phyloP scores from a whole-genome alignment of 192 early-diverging fungal species.

The Rhizophlyctis rosea region DNA sequence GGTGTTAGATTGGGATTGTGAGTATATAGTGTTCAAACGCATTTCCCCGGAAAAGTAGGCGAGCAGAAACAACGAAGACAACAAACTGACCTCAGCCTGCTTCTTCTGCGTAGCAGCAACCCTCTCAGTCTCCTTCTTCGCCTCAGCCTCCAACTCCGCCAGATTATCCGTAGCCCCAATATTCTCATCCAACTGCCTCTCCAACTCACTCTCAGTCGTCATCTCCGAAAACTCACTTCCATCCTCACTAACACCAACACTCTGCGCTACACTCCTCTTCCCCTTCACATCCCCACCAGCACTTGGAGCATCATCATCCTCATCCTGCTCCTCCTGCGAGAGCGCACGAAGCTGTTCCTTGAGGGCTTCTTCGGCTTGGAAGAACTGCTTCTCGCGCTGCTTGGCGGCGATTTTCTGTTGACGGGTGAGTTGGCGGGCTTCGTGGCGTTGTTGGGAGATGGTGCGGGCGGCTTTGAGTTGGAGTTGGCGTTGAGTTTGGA shows the following conservation, averaged over 20 bases:
- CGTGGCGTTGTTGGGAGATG: constrained; percentile 20
- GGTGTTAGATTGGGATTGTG: too few relatives aligned
- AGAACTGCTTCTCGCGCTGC: constrained; percentile 25
- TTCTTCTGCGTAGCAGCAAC: constrained; percentile 6
- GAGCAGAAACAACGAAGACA: background rate
- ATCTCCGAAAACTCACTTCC: constrained; percentile 27
- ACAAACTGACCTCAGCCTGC: constrained; percentile 3
- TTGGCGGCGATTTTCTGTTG: constrained; percentile 32
- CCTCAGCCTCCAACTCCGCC: constrained; percentile 13
- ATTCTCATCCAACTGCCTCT: background rate
- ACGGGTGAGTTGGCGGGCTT: constrained; percentile 23
- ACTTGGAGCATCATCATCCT: constrained; percentile 6
- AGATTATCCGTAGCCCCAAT: constrained; percentile 4
- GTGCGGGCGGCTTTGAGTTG: constrained; percentile 20
- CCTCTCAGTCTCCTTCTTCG: constrained; percentile 8
- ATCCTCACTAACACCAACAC: background rate
- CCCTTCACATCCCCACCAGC: background rate
- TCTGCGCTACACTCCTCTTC: background rate
- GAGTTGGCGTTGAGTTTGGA: constrained; percentile 19
- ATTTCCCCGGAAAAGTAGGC: background rate
- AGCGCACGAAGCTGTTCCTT: constrained; percentile 6
- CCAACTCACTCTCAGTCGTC: constrained; percentile 14
- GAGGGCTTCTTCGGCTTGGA: constrained; percentile 23
- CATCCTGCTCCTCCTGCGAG: background rate
- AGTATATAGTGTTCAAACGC: too few relatives aligned